A percentile compares a stretch with the other conserved stretches of the same genome.
These are phyloP conservation scores for Psilocybe subaeruginosa DNA, from an alignment of 768 basidiomycete genomes.

Conservation along the genomic window DNA sequence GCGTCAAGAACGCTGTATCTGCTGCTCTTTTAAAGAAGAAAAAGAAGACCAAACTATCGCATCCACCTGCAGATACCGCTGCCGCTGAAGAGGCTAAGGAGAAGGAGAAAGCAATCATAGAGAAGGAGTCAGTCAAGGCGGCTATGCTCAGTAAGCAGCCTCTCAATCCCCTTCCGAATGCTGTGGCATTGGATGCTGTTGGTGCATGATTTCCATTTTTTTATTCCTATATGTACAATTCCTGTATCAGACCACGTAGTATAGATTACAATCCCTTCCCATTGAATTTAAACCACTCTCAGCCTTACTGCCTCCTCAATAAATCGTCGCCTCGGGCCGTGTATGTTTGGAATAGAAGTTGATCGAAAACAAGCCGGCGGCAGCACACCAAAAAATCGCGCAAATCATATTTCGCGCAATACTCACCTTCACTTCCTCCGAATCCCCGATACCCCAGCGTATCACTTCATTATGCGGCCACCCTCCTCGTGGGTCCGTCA, in stretches of 20 bases:
- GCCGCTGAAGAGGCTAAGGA: conserved; percentile 10
- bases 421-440: background rate
- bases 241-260: background rate
- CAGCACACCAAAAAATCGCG: background rate
- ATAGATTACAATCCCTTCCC: background rate
- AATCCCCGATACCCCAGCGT: background rate
- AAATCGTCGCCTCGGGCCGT: background rate
- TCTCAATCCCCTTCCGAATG: conserved; percentile 11
- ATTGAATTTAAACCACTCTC: background rate
- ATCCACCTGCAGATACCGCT: conserved; percentile 22
- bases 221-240: background rate
- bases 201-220: conserved; percentile 37
- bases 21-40: conserved; percentile 42
- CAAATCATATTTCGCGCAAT: conserved; percentile 1
- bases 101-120: conserved; percentile 15
- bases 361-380: conserved; percentile 1
- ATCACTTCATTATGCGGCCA: conserved; percentile 24
- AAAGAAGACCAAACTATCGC: conserved; percentile 31
- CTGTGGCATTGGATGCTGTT: conserved; percentile 29
- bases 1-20: conserved; percentile 88
- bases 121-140: conserved; percentile 14
- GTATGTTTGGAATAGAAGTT: background rate
- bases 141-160: conserved; percentile 11
- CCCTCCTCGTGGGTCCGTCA: conserved; percentile 24
- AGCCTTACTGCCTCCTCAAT: background rate